Evolutionary conservation across 1,284 basidiomycete species (phyloP), one percentile per base, ranked within the genome.

Genomic region (Garcileccinum viscosum): DNA sequence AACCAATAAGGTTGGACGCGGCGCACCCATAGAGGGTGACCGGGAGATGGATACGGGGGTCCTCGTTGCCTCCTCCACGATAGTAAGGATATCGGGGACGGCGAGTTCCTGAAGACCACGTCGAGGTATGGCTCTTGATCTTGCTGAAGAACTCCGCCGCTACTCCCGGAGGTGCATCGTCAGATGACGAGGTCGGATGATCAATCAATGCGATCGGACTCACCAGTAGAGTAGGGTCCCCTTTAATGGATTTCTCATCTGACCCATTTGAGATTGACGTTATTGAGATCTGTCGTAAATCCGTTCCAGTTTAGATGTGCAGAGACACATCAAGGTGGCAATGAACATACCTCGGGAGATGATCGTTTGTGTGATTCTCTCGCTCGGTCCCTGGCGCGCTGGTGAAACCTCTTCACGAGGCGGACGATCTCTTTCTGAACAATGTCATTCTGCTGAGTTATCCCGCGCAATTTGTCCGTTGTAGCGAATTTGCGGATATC

Each of bases 61-160:
- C 58, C 30, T 69, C 33, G 67, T 65, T 14, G 62, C 68, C 11
- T 69, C 62, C 37, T 69, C 68, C 8, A 69, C 68, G 32, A 69
- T 61, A 14, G 62, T 44, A 32, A 69, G 68, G 44, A 69, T 69
- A 53, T 70, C 68, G 4, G 67, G 62, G 24, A 50, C 47, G 8
- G 53, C 27, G 32, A 27, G 50, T 35, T 70, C 62, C 32, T 60
- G 56, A 8, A n/a, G 50, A 30, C 53, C 32, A 32, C 68, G 68
- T 44, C 58, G 37, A 32, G 47, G 38, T 12, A 32, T 12, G 12
- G 27, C 40, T 44, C 66, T 56, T 35, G 66, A 22, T 40, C 42
- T 65, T 27, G 53, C 9, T 15, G 67, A 58, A 8, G 40, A 17
- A 14, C 15, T 35, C 33, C 47, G 38, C 24, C 37, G 50, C 68